Evolutionary conservation across 768 basidiomycete species (phyloP), one percentile per base, ranked within the genome.

Genomic region (Candolleomyces eurysporus): DNA sequence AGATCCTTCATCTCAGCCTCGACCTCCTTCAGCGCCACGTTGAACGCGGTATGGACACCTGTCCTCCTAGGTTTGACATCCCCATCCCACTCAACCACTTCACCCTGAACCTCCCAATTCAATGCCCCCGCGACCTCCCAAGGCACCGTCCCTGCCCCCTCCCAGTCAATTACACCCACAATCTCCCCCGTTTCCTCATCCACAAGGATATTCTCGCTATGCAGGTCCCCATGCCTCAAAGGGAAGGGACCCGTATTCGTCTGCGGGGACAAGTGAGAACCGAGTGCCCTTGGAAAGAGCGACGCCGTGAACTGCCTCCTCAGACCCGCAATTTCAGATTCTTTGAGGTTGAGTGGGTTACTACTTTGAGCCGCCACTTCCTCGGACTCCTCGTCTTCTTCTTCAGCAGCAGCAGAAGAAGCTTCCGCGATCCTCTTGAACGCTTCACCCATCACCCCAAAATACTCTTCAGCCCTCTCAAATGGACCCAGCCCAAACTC

Each of bases 121-220:
- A 76, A 75, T 9, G 77, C 76, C 11, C 76, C 78, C 51, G 77
- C 77, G 13, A 75, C 76, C 60, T 79, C 78, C 78, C 78, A 79
- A 11, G 78, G 78, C 13, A 79, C 78, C 2, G 78, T 78, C 16
- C 75, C 76, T 0, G 77, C 76, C 65, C 77, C 77, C 54, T 78
- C 77, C 77, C 77, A 78, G 58, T 78, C 77, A 31, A 78, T 67
- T 3, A 78, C 76, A 4, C 77, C 77, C 10, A 77, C 71, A 52
- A 78, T 77, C 63, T 78, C 76, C 9, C 77, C 77, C 1, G 71
- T 73, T 36, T 68, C 63, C 50, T 66, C 56, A 62, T 78, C 77
- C 2, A 78, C 77, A 26, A 78, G 69, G 22, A 78, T 73, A 59
- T 78, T 78, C 54, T 78, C 76, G 65, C 75, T 76, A 64, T 78